Conservation (phyloP, 441 rosid species). For the Manihot esculenta region DNA sequence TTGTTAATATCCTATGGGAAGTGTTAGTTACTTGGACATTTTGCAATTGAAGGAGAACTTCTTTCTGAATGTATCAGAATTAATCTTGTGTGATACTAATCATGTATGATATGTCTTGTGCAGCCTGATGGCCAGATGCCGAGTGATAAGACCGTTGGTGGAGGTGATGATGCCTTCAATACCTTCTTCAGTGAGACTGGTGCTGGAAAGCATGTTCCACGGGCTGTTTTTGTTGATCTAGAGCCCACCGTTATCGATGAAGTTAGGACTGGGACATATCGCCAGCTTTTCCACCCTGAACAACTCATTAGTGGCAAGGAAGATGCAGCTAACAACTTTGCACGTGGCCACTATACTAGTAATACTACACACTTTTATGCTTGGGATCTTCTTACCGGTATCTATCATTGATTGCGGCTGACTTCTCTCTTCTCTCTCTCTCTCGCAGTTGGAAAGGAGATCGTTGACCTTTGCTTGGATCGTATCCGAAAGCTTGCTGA, state of each 20-base stretch:
- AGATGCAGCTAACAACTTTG: constrained; percentile 31
- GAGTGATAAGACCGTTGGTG: constrained; percentile 21
- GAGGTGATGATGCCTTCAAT: not conserved
- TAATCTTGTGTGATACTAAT: not conserved
- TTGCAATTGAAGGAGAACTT: no score
- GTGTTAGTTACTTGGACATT: no score
- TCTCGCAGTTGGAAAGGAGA: constrained; percentile 26
- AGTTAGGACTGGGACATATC: constrained; percentile 24
- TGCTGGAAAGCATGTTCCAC: not conserved
- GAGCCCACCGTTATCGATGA: constrained; percentile 36
- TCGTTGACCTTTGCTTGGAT: constrained; percentile 33
- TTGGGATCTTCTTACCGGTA: not conserved
- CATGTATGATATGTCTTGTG: not conserved
- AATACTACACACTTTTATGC: not conserved
- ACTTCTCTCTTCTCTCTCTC: not conserved
- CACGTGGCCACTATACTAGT: constrained; percentile 34
- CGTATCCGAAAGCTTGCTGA: constrained; percentile 31
- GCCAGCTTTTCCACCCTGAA: constrained; percentile 29
- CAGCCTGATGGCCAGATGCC: constrained; percentile 30
- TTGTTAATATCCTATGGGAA: no score
- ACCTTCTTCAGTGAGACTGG: not conserved
- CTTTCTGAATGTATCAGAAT: no score
- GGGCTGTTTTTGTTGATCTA: constrained; percentile 27
- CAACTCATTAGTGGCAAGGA: constrained; percentile 20
- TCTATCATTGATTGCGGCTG: not conserved